Conservation (phyloP, 192 early-diverging fungal species). For the Coemansia erecta region DNA sequence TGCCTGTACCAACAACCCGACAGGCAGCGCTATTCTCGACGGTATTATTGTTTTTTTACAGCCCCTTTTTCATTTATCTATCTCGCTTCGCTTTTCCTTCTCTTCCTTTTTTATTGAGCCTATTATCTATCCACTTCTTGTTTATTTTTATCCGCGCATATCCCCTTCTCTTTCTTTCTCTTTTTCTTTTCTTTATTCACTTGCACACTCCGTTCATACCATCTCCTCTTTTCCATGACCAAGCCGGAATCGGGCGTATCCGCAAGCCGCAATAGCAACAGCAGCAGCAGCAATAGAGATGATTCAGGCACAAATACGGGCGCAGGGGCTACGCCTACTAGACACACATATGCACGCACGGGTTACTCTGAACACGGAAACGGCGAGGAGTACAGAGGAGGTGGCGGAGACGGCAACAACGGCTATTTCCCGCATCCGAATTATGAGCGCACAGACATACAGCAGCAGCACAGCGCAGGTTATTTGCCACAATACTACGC, state of each 20-base stretch:
- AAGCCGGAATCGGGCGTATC: constrained; percentile 4
- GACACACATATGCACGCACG: neutral
- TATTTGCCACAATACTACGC: neutral
- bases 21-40: constrained; percentile 3
- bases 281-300: constrained; percentile 5
- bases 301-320: neutral
- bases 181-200: neutral
- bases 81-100: constrained; percentile 1
- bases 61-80: neutral
- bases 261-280: constrained; percentile 4
- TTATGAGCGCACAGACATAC: neutral
- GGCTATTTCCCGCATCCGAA: neutral
- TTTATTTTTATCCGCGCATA: neutral
- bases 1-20: neutral
- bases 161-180: neutral
- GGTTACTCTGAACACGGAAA: neutral
- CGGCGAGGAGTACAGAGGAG: neutral
- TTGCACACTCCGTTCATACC: neutral
- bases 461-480: neutral
- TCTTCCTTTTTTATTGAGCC: neutral
- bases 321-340: neutral
- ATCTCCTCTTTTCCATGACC: constrained; percentile 5
- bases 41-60: constrained; percentile 5
- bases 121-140: neutral
- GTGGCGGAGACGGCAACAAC: neutral